Conservation (phyloP, 306 rosid species). For the Pyrus bretschneideri region DNA sequence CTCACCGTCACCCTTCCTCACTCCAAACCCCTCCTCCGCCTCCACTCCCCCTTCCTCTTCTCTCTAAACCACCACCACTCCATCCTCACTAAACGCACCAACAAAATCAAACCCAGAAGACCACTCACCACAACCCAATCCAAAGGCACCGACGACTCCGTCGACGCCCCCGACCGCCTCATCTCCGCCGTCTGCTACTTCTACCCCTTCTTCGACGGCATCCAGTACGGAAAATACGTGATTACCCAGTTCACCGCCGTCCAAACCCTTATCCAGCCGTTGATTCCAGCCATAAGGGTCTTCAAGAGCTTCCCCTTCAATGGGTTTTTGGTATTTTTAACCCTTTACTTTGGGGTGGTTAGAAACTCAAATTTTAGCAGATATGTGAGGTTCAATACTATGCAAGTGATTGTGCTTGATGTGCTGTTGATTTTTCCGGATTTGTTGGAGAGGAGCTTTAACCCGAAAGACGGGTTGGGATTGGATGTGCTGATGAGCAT, state of each 20-base stretch:
- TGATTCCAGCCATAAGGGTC: conserved; percentile 73
- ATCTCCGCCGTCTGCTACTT: conserved; percentile 84
- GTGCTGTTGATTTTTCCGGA: conserved; percentile 88
- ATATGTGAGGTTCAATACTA: conserved; percentile 91
- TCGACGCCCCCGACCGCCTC: conserved; percentile 62
- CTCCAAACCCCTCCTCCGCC: conserved; percentile 27
- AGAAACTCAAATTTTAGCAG: conserved; percentile 81
- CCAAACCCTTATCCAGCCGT: conserved; percentile 60
- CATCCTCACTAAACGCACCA: conserved; percentile 23
- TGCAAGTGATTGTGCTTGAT: conserved; percentile 95
- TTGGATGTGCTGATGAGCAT: conserved; percentile 91
- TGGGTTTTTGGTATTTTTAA: conserved; percentile 68
- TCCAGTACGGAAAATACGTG: conserved; percentile 77
- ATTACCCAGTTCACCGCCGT: conserved; percentile 72
- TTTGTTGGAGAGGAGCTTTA: conserved; percentile 74
- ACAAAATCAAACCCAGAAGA: conserved; percentile 25
- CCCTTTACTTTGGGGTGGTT: conserved; percentile 90
- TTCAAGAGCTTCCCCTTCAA: conserved; percentile 89
- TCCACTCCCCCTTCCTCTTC: conserved; percentile 27
- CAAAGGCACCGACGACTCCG: conserved; percentile 51
- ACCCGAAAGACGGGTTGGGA: conserved; percentile 70
- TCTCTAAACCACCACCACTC: conserved; percentile 11
- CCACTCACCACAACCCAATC: conserved; percentile 48
- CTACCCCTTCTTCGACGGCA: conserved; percentile 88
- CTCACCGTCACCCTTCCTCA: conserved; percentile 22